Base-by-base conservation (phyloP, 331 rosid species). In the Quercus lobata region DNA sequence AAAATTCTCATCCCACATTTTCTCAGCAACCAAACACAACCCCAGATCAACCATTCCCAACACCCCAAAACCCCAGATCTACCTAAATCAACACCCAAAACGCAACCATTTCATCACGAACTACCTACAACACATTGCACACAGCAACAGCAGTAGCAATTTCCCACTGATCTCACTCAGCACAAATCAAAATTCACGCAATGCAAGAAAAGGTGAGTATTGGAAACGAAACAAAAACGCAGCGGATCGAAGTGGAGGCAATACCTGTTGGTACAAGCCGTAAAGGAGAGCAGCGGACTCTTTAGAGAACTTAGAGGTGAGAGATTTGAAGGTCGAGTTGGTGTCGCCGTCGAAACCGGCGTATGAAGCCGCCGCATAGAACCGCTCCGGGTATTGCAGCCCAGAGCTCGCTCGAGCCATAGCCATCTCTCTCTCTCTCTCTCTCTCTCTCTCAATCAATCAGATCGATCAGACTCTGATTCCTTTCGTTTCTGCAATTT, bases 301-400 rank as follows among this genome's bases (percentile, higher is more conserved):
- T 16, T 92, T 83, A 21, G 91, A 83, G 93, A 94, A 94, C 82
- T 85, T 92, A 69, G 97, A 85, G 82, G 97, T 90, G 69, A 94
- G 84, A 57, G 94, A 84, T 87, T 92, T 88, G 66, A 94, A 90
- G 22, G 97, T 88, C 69, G 98, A 92, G 68, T 80, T 89, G 44
- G 98, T 87, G 71, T 89, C 87, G 87, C 95, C 96, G 75, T 94
- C 97, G 37, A 94, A 92, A 3, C 97, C 98, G 5, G 87, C 98
- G 77, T 89, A 94, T 5, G 97, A 85, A 37, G 97, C 93, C 68
- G 97, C 98, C 53, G 97, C 94, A 91, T 86, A 90, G 89, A 94
- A 94, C 60, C 97, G 89, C 73, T 94, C 97, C 52, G 98, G 98
- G 84, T 94, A 94, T 74, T 94, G 98, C 54, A 92, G 83, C 34